Evolutionary conservation across 1,139 yeast species (phyloP), one percentile per base, ranked within the genome.

Genomic region (Yamadazyma sp.): DNA sequence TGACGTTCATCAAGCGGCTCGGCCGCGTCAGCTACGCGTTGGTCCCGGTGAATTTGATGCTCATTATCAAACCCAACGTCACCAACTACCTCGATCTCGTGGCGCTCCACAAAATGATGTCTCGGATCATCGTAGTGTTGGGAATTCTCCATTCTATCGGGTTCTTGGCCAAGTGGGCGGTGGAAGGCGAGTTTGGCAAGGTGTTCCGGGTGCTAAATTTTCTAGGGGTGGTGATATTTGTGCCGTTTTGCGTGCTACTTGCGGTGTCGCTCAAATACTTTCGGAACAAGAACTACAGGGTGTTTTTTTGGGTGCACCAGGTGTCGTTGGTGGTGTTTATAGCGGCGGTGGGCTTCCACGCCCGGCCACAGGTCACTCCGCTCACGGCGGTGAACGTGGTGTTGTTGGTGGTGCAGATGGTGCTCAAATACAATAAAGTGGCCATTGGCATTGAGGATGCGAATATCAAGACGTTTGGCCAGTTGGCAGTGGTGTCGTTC

Each of bases 41-140:
- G 41, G 61, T 86, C 17, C 94, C 95, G 0, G 62, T 87, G 24
- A 70, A 81, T 40, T 62, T 86, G 10, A 70, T 80, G 35, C 56
- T 88, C 12, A 76, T 81, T 0, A 51, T 85, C 24, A 64, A 86
- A 36, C 89, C 95, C 2, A 51, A 54, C 35, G 29, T 50, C 9
- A 34, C 44, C 9, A 70, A 79, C 1, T 87, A 86, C 50, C 59
- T 86, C 41, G 68, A 75, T 29, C 57, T 80, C 11, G 51, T 87
- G 6, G 67, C 67, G 10, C 53, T 86, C 11, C 97, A 89, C 60
- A 87, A 86, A 56, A 87, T 96, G 96, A 57, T 85, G 0, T 82
- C 94, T 1, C 64, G 97, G 45, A 44, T 82, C 2, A 75, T 84
- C 4, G 68, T 85, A 0, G 47, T 72, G 0, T 61, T 78, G 29